Percentiles rank a stretch among this genome's conserved stretches.
These are phyloP conservation scores for Elsinoe fawcettii DNA, from an alignment of 2,329 filamentous ascomycete genomes.

Conservation along the genomic window DNA sequence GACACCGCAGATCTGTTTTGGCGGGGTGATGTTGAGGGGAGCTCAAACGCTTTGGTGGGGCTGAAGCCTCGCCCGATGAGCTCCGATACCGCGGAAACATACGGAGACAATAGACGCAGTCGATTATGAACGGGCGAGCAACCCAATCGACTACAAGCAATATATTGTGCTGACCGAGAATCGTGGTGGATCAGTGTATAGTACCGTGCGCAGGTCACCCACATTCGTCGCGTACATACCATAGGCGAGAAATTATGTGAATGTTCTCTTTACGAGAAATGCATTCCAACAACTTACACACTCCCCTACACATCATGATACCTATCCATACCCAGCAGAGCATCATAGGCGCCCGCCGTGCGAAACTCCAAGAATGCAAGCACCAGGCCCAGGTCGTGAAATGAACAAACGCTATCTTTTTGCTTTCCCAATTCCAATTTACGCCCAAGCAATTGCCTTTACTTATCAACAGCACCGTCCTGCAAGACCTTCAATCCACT, in stretches of 20 bases:
- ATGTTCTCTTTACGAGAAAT: not conserved
- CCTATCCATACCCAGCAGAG: not conserved
- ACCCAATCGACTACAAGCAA: too few relatives aligned
- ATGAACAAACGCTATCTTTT: constrained; percentile 1
- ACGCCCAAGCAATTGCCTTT: not conserved
- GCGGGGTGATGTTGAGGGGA: constrained; percentile 14
- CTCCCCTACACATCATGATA: not conserved
- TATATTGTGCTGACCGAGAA: too few relatives aligned
- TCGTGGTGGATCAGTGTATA: too few relatives aligned
- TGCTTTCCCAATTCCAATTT: not conserved
- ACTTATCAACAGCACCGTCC: not conserved
- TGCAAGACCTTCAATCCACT: constrained; percentile 1
- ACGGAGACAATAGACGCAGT: not conserved
- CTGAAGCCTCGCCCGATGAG: not conserved
- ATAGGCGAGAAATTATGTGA: too few relatives aligned
- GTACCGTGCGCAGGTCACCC: too few relatives aligned
- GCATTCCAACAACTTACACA: not conserved
- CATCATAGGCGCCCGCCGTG: not conserved
- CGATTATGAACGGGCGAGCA: not conserved
- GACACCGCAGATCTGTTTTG: constrained; percentile 9
- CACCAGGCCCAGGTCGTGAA: not conserved
- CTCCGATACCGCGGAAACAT: not conserved
- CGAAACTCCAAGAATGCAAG: not conserved
- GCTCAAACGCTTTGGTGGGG: constrained; percentile 1
- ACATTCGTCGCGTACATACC: too few relatives aligned